phyloP scores from a whole-genome alignment of 148 eudicot species.

The Arbutus unedo region DNA sequence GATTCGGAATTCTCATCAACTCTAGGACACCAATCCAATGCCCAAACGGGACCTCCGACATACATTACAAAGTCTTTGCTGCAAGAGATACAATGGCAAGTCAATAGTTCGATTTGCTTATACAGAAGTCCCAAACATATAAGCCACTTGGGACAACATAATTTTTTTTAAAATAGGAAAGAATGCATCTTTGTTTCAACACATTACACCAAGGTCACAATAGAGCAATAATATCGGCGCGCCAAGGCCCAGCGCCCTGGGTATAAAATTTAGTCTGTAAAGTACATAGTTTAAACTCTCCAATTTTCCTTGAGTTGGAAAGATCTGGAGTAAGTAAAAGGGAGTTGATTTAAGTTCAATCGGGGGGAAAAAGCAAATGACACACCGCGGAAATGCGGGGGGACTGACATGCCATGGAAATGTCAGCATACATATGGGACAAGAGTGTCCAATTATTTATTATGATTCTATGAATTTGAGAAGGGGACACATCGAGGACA shows the following conservation, averaged over 20 bases:
- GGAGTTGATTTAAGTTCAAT: neutral
- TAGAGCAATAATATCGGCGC: neutral
- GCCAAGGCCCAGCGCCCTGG: neutral
- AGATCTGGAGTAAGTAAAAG: neutral
- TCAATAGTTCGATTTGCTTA: neutral
- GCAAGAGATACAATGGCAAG: slow-evolving; percentile 34
- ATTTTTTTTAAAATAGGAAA: neutral
- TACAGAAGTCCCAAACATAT: neutral
- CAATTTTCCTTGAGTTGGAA: neutral
- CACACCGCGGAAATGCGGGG: too few relatives aligned
- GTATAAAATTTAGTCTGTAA: neutral
- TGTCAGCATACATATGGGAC: too few relatives aligned
- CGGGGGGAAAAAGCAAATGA: neutral
- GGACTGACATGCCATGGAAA: too few relatives aligned
- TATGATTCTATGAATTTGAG: too few relatives aligned
- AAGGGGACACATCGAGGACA: too few relatives aligned
- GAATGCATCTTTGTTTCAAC: neutral
- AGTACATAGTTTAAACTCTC: neutral
- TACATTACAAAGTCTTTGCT: slow-evolving; percentile 84
- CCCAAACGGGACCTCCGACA: slow-evolving; percentile 83
- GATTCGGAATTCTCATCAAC: slow-evolving; percentile 31
- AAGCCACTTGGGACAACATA: neutral
- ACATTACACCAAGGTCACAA: neutral
- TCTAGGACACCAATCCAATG: slow-evolving; percentile 93
- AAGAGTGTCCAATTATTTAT: too few relatives aligned